Evolutionary conservation across 208 protist species (phyloP).

Genomic region (Acanthamoeba sp.): DNA sequence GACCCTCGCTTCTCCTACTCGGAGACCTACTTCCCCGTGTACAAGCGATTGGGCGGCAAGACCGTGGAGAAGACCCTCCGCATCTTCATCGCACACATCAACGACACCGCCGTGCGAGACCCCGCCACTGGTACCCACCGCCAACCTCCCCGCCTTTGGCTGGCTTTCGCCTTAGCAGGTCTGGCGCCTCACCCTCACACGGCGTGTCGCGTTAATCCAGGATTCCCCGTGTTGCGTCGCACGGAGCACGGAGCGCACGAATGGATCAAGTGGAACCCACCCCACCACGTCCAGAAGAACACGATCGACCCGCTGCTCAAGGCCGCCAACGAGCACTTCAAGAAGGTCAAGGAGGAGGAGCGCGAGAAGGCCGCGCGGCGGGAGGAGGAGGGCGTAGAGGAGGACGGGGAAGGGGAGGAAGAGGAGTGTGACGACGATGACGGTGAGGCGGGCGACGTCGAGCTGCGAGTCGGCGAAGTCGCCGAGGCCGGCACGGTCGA

Average conservation of each 20-base stretch:
- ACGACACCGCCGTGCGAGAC: background rate
- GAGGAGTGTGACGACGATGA: background rate
- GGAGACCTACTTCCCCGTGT: constrained; percentile 36
- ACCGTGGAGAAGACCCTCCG: constrained; percentile 33
- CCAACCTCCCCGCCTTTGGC: background rate
- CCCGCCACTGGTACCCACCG: background rate
- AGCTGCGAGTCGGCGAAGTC: background rate
- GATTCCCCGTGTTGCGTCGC: background rate
- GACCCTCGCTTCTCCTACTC: background rate
- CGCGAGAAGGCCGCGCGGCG: constrained; percentile 7
- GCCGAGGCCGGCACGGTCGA: constrained; percentile 17
- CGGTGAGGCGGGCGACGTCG: background rate
- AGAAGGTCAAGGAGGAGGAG: background rate
- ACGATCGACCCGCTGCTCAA: constrained; percentile 65
- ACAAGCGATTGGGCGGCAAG: constrained; percentile 46
- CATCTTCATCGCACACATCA: constrained; percentile 25
- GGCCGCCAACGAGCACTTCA: constrained; percentile 49
- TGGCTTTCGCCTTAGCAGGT: too few species aligned
- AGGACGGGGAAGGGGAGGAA: background rate
- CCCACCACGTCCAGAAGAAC: constrained; percentile 51
- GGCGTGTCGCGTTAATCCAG: background rate
- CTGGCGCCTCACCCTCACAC: too few species aligned
- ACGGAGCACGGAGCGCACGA: constrained; percentile 44
- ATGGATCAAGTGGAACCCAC: constrained; percentile 54
- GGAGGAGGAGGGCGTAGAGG: background rate